Conservation (phyloP, 495 filamentous ascomycete genomes). For the Aspergillus nidulans region DNA sequence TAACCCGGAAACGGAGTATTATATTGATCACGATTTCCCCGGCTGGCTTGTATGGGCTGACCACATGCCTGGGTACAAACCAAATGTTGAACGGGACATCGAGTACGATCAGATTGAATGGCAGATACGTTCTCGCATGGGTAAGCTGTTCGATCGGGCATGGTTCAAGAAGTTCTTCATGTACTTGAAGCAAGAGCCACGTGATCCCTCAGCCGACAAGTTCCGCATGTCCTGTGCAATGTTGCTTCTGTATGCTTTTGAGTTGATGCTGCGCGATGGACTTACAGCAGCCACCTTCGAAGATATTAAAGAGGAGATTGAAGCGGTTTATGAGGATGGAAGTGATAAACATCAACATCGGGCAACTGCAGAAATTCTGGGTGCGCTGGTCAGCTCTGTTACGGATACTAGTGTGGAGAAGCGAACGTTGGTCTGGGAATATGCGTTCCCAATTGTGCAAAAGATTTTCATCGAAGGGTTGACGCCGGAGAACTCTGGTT, state of each 20-base stretch:
- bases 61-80: slow-evolving; percentile 70
- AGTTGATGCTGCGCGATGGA: slow-evolving; percentile 69
- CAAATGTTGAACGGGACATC: slow-evolving; percentile 62
- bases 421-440: slow-evolving; percentile 75
- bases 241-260: slow-evolving; percentile 82
- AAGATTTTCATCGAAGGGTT: slow-evolving; percentile 83
- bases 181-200: slow-evolving; percentile 94
- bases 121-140: slow-evolving; percentile 74
- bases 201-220: slow-evolving; percentile 75
- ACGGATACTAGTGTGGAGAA: slow-evolving; percentile 64
- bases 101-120: slow-evolving; percentile 82
- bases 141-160: slow-evolving; percentile 66
- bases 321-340: slow-evolving; percentile 78
- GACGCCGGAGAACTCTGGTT: slow-evolving; percentile 87
- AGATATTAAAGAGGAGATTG: slow-evolving; percentile 79
- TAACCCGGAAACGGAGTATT: slow-evolving; percentile 76
- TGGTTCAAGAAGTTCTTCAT: slow-evolving; percentile 89
- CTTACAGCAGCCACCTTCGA: slow-evolving; percentile 72
- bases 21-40: slow-evolving; percentile 85
- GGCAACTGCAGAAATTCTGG: slow-evolving; percentile 90
- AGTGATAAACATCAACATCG: slow-evolving; percentile 98
- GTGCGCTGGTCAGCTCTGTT: slow-evolving; percentile 72
- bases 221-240: slow-evolving; percentile 84
- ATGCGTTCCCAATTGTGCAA: slow-evolving; percentile 82
- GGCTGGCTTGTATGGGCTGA: slow-evolving; percentile 98